phyloP scores from a whole-genome alignment of 2,329 filamentous ascomycete genomes.

The Ascochyta fabae region DNA sequence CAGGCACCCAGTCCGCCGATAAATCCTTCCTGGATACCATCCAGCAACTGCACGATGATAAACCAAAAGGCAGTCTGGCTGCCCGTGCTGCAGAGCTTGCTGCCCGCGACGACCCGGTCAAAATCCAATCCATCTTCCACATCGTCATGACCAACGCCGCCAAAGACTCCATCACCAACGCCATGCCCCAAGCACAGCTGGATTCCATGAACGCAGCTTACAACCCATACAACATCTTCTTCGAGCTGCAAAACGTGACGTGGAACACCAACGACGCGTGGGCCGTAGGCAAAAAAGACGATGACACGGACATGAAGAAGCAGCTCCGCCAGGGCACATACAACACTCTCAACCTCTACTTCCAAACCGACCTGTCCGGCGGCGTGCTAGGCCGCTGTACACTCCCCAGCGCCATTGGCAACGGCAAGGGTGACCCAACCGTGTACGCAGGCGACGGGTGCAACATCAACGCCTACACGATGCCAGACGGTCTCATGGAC shows the following conservation, averaged over 20 bases:
- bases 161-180: slow-evolving; percentile 49
- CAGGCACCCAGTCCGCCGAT: slow-evolving; percentile 45
- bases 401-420: slow-evolving; percentile 51
- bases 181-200: slow-evolving; percentile 50
- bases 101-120: slow-evolving; percentile 41
- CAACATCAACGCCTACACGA: slow-evolving; percentile 63
- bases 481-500: slow-evolving; percentile 58
- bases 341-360: slow-evolving; percentile 64
- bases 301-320: slow-evolving; percentile 60
- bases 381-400: slow-evolving; percentile 63
- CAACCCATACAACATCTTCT: slow-evolving; percentile 59
- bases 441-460: slow-evolving; percentile 62
- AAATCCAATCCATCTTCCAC: slow-evolving; percentile 54
- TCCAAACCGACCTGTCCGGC: slow-evolving; percentile 60
- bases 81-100: slow-evolving; percentile 35
- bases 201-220: slow-evolving; percentile 53
- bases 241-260: slow-evolving; percentile 57
- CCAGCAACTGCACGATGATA: slow-evolving; percentile 40
- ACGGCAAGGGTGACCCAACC: slow-evolving; percentile 47
- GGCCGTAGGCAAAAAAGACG: slow-evolving; percentile 56
- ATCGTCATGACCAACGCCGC: slow-evolving; percentile 49
- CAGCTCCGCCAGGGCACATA: slow-evolving; percentile 62
- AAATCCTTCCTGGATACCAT: slow-evolving; percentile 49
- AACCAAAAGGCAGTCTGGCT: slow-evolving; percentile 32
- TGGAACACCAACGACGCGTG: slow-evolving; percentile 62